Evolutionary conservation across 2,329 filamentous ascomycete species (phyloP), one percentile per base, ranked within the genome.

Genomic region (Cryphonectria japonica): DNA sequence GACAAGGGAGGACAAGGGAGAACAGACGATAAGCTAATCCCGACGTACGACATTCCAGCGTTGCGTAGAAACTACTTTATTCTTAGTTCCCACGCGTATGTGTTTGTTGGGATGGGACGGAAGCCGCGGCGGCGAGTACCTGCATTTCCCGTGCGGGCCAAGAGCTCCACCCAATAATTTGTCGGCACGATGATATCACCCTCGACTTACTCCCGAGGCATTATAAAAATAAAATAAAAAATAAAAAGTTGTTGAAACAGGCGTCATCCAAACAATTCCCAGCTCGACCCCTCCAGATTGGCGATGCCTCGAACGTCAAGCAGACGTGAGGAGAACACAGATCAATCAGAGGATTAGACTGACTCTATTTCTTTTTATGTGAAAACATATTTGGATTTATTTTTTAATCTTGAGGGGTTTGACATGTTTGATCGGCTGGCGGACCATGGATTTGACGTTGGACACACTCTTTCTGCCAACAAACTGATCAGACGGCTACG

Each of bases 191-290:
- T 65, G 63, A 65, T 37, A 50, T 65, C 63, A 65, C 63, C 16
- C 63, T 65, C 63, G 32, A 43, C 63, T 52, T 43, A 65, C 63
- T 37, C 43, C 43, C 63, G 43, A 32, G 61, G 61, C 39, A 64
- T 22, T 29, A 46, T 46, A 16, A 43, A 43, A 64, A 50, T n/a
- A 9, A 46, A 7, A 50, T n/a, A 2, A 46, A 22, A 46, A 22
- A 46, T 0, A n/a, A 50, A 50, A 59, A 32, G 13, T 13, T 59
- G 29, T 8, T 8, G 13, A 59, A 14, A 16, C 54, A 59, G 13
- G 54, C 54, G 54, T 32, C 54, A n/a, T 50, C 22, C 19, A 16
- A 34, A 16, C 26, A 32, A 7, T 32, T 29, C 16, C 54, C 54
- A 59, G 34, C 29, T 19, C 5, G 3, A 3, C 16, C 16, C 52